phyloP scores from a whole-genome alignment of 768 basidiomycete species.

The Phanerochaete carnosa region DNA sequence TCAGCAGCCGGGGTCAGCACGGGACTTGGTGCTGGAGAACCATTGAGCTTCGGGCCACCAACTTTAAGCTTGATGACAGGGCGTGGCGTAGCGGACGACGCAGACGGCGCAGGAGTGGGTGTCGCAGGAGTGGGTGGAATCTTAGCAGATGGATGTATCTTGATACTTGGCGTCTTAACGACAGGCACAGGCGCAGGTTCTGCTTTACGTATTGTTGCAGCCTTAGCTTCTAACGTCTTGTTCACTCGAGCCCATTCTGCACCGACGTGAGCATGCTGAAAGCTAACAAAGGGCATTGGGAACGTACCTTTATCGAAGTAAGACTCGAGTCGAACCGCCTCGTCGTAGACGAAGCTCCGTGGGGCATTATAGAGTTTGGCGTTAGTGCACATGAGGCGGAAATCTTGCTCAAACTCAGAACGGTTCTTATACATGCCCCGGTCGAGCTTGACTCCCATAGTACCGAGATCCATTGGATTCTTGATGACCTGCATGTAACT shows the following conservation, averaged over 20 bases:
- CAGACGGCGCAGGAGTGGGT: slow-evolving; percentile 5
- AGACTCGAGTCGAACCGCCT: slow-evolving; percentile 70
- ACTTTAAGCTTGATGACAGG: slow-evolving; percentile 72
- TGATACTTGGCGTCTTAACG: slow-evolving; percentile 9
- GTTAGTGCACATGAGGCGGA: slow-evolving; percentile 84
- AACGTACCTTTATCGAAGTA: slow-evolving; percentile 85
- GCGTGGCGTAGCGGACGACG: slow-evolving; percentile 34
- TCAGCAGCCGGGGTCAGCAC: slow-evolving; percentile 10
- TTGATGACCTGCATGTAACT: slow-evolving; percentile 92
- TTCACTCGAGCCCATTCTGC: slow-evolving; percentile 86
- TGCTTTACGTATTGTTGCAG: slow-evolving; percentile 25
- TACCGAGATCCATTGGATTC: slow-evolving; percentile 92
- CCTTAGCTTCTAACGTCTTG: slow-evolving; percentile 72
- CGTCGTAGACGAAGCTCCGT: slow-evolving; percentile 69
- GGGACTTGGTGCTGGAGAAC: slow-evolving; percentile 14
- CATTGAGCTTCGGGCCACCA: slow-evolving; percentile 18
- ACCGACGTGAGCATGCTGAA: neutral
- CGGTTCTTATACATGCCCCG: slow-evolving; percentile 84
- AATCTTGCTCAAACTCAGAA: slow-evolving; percentile 80
- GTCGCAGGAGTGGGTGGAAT: slow-evolving; percentile 11
- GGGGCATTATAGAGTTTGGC: slow-evolving; percentile 81
- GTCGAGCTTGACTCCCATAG: slow-evolving; percentile 83
- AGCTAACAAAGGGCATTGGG: neutral
- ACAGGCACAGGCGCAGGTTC: slow-evolving; percentile 6
- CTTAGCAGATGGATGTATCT: slow-evolving; percentile 1